Base-by-base conservation (phyloP, 2,329 filamentous ascomycete genomes). In the Torrubiella hemipterigena region DNA sequence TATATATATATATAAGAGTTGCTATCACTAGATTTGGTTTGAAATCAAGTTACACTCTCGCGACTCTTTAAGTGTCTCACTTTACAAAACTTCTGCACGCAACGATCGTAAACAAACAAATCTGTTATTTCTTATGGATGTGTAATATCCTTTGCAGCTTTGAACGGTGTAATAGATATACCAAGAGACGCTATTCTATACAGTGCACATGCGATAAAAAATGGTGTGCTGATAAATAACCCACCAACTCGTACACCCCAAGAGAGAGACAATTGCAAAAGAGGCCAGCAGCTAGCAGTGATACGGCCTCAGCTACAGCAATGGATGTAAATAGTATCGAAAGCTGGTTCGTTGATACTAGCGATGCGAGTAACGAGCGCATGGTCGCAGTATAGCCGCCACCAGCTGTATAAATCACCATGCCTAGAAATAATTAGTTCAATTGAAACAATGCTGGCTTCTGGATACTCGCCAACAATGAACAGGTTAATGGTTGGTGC, bases 241-340 rank as follows among this genome's bases (percentile, higher is more conserved):
- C 31, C 31, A 15, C 18, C 31, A 14, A 21, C 7, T 17, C 21
- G 24, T 25, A 33, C 12, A 6, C 31, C 31, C 25, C 8, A 20
- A 7, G 31, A 18, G 16, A 29, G 28, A 7, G 17, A 13, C 15
- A 28, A n/a, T 19, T 33, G 25, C 10, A 33, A 18, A n/a, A 28
- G 4, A 2, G 31, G 31, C 5, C 18, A 22, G 31, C 24, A 17
- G 17, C 17, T 15, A 33, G 18, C 12, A 23, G 13, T 6, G 31
- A 24, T 4, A 27, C 4, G 6, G 13, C 31, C 9, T 33, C 31
- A 15, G 28, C 27, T n/a, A 33, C 14, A 3, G 31, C 18, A 12
- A 33, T 29, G n/a, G 25, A 15, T 18, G 31, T 33, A 12, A 33
- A 33, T 8, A 33, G 20, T 15, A 33, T 7, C 19, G 31, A 33